phyloP scores from a whole-genome alignment of 2,329 filamentous ascomycete species.

The Lachnellula willkommii region DNA sequence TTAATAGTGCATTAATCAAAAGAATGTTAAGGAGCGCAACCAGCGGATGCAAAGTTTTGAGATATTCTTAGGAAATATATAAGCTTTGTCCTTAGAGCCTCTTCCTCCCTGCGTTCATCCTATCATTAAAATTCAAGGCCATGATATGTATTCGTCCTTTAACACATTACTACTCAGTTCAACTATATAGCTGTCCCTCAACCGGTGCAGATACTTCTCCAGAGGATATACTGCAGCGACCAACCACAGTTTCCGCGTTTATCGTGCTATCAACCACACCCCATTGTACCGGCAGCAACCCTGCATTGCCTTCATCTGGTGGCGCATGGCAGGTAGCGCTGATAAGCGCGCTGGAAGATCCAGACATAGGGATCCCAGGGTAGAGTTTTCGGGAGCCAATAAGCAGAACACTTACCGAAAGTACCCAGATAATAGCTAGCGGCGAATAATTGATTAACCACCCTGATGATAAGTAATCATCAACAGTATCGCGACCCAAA shows the following conservation, averaged over 20 bases:
- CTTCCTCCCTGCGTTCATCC: too few relatives aligned
- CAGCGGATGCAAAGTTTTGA: too few relatives aligned
- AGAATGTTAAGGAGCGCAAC: too few relatives aligned
- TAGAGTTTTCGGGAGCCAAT: background rate
- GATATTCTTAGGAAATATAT: too few relatives aligned
- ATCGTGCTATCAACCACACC: background rate
- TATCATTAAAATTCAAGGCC: too few relatives aligned
- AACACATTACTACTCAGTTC: too few relatives aligned
- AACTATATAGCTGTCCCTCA: background rate
- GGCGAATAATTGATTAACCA: background rate
- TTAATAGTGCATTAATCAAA: too few relatives aligned
- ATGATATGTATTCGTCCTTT: too few relatives aligned
- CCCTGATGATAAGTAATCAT: background rate
- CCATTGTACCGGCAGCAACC: background rate
- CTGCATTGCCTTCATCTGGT: background rate
- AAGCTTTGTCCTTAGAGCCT: too few relatives aligned
- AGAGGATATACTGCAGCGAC: background rate
- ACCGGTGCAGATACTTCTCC: background rate
- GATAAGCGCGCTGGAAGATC: background rate
- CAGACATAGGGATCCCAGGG: background rate
- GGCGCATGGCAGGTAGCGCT: background rate
- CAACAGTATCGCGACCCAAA: background rate
- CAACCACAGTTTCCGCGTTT: background rate
- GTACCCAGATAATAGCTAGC: background rate
- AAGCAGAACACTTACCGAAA: background rate